Conservation (phyloP, 1,284 basidiomycete species). For the Irpex sp. region DNA sequence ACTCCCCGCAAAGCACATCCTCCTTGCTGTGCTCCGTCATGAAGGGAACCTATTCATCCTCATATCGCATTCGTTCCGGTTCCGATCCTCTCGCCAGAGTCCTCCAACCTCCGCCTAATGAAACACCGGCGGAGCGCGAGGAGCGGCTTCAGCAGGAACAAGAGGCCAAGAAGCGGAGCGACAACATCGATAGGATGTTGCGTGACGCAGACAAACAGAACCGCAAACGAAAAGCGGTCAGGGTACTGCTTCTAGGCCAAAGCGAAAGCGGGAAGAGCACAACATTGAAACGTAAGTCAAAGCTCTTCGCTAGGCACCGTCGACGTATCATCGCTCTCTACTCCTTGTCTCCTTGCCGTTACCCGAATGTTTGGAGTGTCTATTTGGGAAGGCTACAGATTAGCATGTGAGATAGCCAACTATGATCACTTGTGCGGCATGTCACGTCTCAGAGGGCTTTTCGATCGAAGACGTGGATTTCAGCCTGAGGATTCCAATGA, state of each 20-base stretch:
- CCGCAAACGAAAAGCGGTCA: slow-evolving; percentile 61
- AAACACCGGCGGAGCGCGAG: slow-evolving; percentile 61
- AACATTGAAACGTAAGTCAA: slow-evolving; percentile 74
- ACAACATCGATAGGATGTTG: slow-evolving; percentile 75
- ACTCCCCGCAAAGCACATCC: slow-evolving; percentile 4
- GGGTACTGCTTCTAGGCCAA: slow-evolving; percentile 76
- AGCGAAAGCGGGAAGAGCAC: slow-evolving; percentile 82
- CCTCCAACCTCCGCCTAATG: slow-evolving; percentile 66
- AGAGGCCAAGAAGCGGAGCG: slow-evolving; percentile 69
- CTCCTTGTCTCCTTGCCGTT: not conserved
- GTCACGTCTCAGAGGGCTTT: not conserved
- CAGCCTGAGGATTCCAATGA: not conserved
- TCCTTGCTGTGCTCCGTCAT: slow-evolving; percentile 15
- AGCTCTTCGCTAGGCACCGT: not conserved
- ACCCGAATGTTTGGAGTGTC: not conserved
- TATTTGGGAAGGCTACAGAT: not conserved
- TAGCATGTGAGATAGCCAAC: not conserved
- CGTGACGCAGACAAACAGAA: slow-evolving; percentile 54
- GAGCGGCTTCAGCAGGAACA: slow-evolving; percentile 57
- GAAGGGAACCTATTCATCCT: slow-evolving; percentile 11
- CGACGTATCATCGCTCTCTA: not conserved
- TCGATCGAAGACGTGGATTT: not conserved
- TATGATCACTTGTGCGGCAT: not conserved
- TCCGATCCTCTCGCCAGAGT: slow-evolving; percentile 69
- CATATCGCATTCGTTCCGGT: slow-evolving; percentile 22